Conservation (phyloP, 1,284 basidiomycete genomes). For the Trametes versicolor region DNA sequence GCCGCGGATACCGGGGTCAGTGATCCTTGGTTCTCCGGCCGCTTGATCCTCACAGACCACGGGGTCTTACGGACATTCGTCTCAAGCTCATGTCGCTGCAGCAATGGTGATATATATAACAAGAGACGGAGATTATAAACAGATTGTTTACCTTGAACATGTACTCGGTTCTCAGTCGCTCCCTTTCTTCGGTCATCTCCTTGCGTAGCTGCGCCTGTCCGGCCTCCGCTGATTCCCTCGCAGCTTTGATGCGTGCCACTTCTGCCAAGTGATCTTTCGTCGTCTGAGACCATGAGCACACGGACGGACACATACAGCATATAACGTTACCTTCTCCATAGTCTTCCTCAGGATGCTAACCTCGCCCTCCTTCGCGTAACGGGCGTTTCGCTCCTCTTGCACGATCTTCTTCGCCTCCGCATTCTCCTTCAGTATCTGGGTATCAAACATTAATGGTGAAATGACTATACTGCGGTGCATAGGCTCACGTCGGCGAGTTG, state of each 20-base stretch:
- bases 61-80: slow-evolving; percentile 61
- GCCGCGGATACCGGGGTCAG: slow-evolving; percentile 51
- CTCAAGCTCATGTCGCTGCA: slow-evolving; percentile 79
- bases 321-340: slow-evolving; percentile 61
- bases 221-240: slow-evolving; percentile 67
- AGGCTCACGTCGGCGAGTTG: slow-evolving; percentile 57
- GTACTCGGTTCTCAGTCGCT: slow-evolving; percentile 73
- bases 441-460: background rate
- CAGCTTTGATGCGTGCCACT: slow-evolving; percentile 62
- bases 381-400: slow-evolving; percentile 57
- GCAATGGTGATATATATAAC: slow-evolving; percentile 22
- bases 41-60: slow-evolving; percentile 53
- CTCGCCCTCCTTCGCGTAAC: slow-evolving; percentile 67
- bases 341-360: slow-evolving; percentile 65
- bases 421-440: slow-evolving; percentile 62
- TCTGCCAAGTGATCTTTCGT: slow-evolving; percentile 67
- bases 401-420: slow-evolving; percentile 53
- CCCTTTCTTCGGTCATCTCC: slow-evolving; percentile 72
- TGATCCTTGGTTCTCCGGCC: slow-evolving; percentile 47
- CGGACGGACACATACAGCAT: background rate
- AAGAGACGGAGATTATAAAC: background rate
- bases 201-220: slow-evolving; percentile 63
- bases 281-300: slow-evolving; percentile 50
- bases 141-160: slow-evolving; percentile 66
- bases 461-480: too few relatives aligned